Evolutionary conservation across 441 rosid genomes (phyloP), one percentile per base, ranked within the genome.

Genomic region (Gossypium gossypioides): DNA sequence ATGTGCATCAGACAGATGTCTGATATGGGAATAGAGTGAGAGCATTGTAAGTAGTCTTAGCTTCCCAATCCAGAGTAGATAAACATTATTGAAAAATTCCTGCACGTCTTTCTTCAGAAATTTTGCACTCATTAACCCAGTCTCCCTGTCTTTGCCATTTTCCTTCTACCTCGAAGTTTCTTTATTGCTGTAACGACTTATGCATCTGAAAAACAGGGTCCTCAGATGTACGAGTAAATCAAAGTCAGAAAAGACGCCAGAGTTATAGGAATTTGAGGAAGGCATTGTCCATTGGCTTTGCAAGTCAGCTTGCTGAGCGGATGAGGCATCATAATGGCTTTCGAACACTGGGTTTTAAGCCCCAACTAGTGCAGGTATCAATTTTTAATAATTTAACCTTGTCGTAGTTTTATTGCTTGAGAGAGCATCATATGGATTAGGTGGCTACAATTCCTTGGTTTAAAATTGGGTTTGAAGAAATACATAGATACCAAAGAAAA

Each of bases 271-370:
- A 84, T 70, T 81, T 95, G 88, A 88, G 97, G 81, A 89, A 85
- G 82, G 93, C 99, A 78, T 82, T 95, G 71, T 88, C 91, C 68
- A 82, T 79, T 16, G 99, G 98, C 74, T 91, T 79, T 75, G 99
- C 96, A 70, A 83, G 78, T 80, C 94, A 86, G 80, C 88, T 92
- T 75, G 99, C 96, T 34, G 96, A 91, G 84, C 88, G 95, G 81
- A 95, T 91, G 98, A 79, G 87, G 80, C 93, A 81, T 74, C 98
- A 95, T 78, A 95, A 95, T 42, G 99, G 98, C 65, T 95, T 80
- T 82, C 89, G 90, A 78, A 92, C 96, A 2, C 70, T 92, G 55
- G 89, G 89, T 67, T 91, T 89, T 80, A 84, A 85, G 80, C 81
- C 92, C 56, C 98, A 91, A 76, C 84, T 95, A 51, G 93, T 92